These are phyloP conservation scores for Ustilago esculenta DNA, from an alignment of 1,284 basidiomycete species.

Conservation along the genomic window DNA sequence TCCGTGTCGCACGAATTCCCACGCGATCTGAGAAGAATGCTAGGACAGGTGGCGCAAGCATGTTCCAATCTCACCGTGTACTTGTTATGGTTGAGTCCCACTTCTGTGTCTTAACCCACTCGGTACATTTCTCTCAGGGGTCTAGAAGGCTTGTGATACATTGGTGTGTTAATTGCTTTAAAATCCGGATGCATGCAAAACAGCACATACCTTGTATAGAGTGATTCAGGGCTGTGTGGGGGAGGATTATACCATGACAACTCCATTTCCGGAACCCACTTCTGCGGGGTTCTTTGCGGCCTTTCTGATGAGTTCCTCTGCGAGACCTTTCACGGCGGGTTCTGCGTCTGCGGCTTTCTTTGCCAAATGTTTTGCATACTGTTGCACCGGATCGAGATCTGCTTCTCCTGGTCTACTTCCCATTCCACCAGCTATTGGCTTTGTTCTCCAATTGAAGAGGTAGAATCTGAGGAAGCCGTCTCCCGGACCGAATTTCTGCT, in stretches of 20 bases:
- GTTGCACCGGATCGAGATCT: constrained; percentile 58
- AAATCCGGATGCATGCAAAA: too few species aligned
- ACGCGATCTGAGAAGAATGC: constrained; percentile 42
- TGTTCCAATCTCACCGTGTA: constrained; percentile 58
- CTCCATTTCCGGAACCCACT: constrained; percentile 58
- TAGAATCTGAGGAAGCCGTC: constrained; percentile 91
- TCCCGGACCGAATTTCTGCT: constrained; percentile 85
- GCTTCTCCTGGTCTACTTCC: constrained; percentile 56
- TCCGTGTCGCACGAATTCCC: constrained; percentile 50
- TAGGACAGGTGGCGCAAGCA: constrained; percentile 58
- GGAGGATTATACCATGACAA: constrained; percentile 61
- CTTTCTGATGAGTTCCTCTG: constrained; percentile 30
- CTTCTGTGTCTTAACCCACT: constrained; percentile 9
- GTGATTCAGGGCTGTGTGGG: too few species aligned
- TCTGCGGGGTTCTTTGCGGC: constrained; percentile 34
- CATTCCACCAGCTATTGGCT: constrained; percentile 62
- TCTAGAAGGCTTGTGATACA: too few species aligned
- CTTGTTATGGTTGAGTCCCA: constrained; percentile 52
- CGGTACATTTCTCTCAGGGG: too few species aligned
- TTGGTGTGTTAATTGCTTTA: too few species aligned
- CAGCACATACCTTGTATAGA: too few species aligned
- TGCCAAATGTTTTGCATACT: constrained; percentile 22
- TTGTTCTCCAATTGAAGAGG: constrained; percentile 71
- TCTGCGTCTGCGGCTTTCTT: constrained; percentile 1
- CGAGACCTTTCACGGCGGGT: constrained; percentile 6